A percentile compares a stretch with the other conserved stretches of the same genome.
Evolutionary conservation across 1,284 basidiomycete species (phyloP).

Genomic region (Leccinum griseonigrum): DNA sequence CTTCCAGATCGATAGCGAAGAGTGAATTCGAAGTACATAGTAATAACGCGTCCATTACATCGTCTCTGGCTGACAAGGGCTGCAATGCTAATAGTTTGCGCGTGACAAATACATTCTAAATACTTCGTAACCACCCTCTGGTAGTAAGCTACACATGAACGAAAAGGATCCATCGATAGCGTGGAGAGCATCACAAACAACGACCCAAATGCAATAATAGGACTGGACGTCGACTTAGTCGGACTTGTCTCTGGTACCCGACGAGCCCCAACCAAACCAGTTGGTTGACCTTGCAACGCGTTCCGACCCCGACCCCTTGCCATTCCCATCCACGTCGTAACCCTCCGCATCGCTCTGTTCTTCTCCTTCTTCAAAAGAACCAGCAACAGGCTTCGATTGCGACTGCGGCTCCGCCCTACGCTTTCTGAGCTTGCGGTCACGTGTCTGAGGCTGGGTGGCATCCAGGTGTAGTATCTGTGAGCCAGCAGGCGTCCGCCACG

Average conservation of each 20-base stretch:
- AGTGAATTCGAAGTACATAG: neutral
- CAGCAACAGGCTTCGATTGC: slow-evolving; percentile 32
- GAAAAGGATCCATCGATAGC: neutral
- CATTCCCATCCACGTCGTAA: slow-evolving; percentile 38
- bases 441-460: slow-evolving; percentile 16
- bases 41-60: neutral
- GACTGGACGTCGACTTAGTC: slow-evolving; percentile 8
- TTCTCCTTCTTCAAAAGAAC: slow-evolving; percentile 52
- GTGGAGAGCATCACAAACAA: slow-evolving; percentile 2
- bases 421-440: slow-evolving; percentile 45
- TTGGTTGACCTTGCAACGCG: slow-evolving; percentile 28
- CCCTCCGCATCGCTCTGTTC: slow-evolving; percentile 65
- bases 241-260: slow-evolving; percentile 16
- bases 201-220: neutral
- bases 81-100: neutral
- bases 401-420: slow-evolving; percentile 48
- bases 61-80: neutral
- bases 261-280: slow-evolving; percentile 42
- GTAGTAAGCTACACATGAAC: slow-evolving; percentile 1
- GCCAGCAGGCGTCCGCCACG: slow-evolving; percentile 25
- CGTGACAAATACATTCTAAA: slow-evolving; percentile 11
- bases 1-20: neutral
- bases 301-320: slow-evolving; percentile 15
- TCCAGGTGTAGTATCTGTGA: slow-evolving; percentile 28
- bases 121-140: neutral